Evolutionary conservation across 495 filamentous ascomycete species (phyloP).

Genomic region (Cladorrhinum samala): DNA sequence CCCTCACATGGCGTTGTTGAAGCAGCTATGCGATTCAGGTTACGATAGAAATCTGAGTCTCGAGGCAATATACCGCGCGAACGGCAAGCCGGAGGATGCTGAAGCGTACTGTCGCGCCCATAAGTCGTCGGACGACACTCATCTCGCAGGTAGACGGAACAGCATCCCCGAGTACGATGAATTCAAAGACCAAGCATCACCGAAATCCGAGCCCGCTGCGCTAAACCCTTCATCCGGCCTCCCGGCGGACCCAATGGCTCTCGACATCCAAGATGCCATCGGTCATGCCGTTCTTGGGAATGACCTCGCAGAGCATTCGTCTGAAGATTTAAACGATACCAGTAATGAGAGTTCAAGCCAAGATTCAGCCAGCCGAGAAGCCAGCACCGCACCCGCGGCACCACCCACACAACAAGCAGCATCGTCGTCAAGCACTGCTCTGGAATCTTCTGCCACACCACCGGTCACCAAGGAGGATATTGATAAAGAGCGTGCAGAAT

Average conservation of each 20-base stretch:
- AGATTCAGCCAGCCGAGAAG: constrained; percentile 9
- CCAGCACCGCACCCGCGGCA: not conserved
- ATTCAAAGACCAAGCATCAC: constrained; percentile 13
- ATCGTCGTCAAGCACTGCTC: constrained; percentile 3
- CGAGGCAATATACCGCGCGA: constrained; percentile 81
- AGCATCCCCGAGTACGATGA: constrained; percentile 60
- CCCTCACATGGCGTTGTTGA: constrained; percentile 37
- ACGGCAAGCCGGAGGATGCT: constrained; percentile 54
- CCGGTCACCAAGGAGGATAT: constrained; percentile 69
- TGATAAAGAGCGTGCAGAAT: constrained; percentile 63
- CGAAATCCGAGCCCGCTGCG: constrained; percentile 10
- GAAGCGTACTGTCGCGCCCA: constrained; percentile 66
- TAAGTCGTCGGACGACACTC: constrained; percentile 21
- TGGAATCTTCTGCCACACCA: not conserved
- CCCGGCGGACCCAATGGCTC: constrained; percentile 23
- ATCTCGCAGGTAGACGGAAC: constrained; percentile 43
- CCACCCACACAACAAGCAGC: constrained; percentile 3
- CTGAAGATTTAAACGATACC: constrained; percentile 20
- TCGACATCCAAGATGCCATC: constrained; percentile 22
- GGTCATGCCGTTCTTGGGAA: constrained; percentile 17
- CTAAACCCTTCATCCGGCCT: not conserved
- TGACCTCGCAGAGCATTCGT: constrained; percentile 11
- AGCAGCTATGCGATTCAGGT: constrained; percentile 40
- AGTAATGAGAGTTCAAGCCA: constrained; percentile 17
- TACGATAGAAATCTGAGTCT: constrained; percentile 54